Conservation (phyloP, 2,329 filamentous ascomycete genomes). For the Ophiocordyceps sinensis region DNA sequence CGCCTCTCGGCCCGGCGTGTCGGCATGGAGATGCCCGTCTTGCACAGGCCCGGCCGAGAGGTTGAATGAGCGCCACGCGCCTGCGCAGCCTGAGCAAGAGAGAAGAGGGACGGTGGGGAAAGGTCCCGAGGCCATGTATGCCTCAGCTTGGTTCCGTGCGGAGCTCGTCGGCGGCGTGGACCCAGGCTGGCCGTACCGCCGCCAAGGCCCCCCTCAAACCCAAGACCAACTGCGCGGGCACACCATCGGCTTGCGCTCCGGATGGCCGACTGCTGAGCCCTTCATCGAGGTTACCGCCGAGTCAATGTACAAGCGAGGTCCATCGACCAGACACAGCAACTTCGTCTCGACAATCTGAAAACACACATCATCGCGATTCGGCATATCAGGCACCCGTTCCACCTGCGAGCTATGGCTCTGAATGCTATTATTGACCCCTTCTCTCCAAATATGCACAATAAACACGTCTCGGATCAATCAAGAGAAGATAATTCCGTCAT, state of each 20-base stretch:
- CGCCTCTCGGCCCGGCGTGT: slow-evolving; percentile 73
- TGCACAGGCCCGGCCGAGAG: slow-evolving; percentile 22
- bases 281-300: neutral
- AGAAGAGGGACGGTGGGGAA: too few relatives aligned
- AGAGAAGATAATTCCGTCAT: neutral
- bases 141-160: neutral
- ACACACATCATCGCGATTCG: too few relatives aligned
- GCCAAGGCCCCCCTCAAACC: too few relatives aligned
- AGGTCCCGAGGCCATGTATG: too few relatives aligned
- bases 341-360: neutral
- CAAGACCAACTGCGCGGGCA: too few relatives aligned
- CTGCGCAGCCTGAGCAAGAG: neutral
- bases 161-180: neutral
- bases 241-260: too few relatives aligned
- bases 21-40: slow-evolving; percentile 73
- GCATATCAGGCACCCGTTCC: too few relatives aligned
- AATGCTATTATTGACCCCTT: too few relatives aligned
- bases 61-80: neutral
- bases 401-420: too few relatives aligned
- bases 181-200: too few relatives aligned
- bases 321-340: neutral
- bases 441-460: too few relatives aligned
- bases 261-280: neutral
- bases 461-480: neutral
- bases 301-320: neutral